Base-by-base conservation (phyloP, 208 protist genomes). In the Leishmania arabica region DNA sequence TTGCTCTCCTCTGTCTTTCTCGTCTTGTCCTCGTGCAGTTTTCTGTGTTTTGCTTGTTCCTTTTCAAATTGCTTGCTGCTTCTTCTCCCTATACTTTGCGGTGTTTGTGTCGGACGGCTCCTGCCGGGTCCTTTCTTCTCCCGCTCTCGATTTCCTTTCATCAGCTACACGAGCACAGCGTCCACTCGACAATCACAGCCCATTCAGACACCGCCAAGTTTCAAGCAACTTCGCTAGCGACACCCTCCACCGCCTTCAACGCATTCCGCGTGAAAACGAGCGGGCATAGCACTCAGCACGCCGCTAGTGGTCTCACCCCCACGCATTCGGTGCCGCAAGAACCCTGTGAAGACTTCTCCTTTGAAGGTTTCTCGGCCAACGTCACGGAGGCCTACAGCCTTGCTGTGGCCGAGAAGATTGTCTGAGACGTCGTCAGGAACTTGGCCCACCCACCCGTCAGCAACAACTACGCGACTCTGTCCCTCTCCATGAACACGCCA, bases 21-120 rank as follows among this genome's bases (percentile, higher is more conserved):
- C 56, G 56, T 13, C 7, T 13, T 19, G 56, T 62, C 7, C 15
- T 62, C 24, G 56, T 3, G 56, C 56, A 62, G 27, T 62, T n/a
- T 80, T 69, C 37, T 81, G 68, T 74, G 54, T 76, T 66, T 45
- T 84, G 60, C 73, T 71, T 19, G 56, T 40, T 71, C 77, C 45
- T 40, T 40, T 78, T n/a, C 34, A n/a, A 49, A 9, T 21, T 34
- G 58, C 40, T 31, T 64, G 78, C 45, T 40, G 60, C 51, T 31
- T 45, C 81, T 13, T 71, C 40, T 64, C 66, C 24, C 7, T 66
- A n/a, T 40, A 53, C 24, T 75, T 21, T 31, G 11, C 7, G 3
- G 45, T 47, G 27, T 5, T 62, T 42, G 5, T 45, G 51, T 76
- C 21, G 13, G 13, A 34, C 56, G 27, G 34, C 11, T 31, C 72